Evolutionary conservation across 202 grass and related monocot species (phyloP), one percentile per base, ranked within the genome.

Genomic region (Dendrocalamus latiflorus): DNA sequence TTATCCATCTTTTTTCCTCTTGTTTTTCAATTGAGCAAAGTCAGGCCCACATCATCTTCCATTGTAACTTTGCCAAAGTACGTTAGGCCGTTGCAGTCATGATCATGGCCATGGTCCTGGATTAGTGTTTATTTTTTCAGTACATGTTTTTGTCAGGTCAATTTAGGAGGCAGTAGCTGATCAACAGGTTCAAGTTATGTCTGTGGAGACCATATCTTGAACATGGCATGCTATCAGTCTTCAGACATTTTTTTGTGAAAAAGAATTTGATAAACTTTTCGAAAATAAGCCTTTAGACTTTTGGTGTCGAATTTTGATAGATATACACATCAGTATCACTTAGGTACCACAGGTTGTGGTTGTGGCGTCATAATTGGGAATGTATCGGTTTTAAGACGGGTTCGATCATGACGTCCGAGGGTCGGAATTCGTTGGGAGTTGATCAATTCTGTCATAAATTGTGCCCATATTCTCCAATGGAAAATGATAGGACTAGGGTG

Each of bases 91-190:
- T 60, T 78, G 55, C 54, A 24, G 44, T 79, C 21, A 39, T 70
- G 11, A 72, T 85, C 87, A 76, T 14, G 87, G 53, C 15, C 12
- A 41, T n/a, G 68, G 76, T 83, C 76, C 82, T 81, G 45, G 38
- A 28, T 5, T 64, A 26, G 82, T 17, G 82, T 71, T 72, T 70
- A 76, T n/a, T 77, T 76, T 57, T 56, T 81, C 47, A 42, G 25
- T 22, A 64, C 70, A 71, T 77, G 45, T 85, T 65, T 26, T 45
- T 77, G 87, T 85, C 87, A 75, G 57, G 71, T 89, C 79, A 55
- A 26, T 42, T 74, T 26, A 73, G 18, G 57, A 72, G 42, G 45
- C 69, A 22, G 68, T 18, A 4, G 68, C 28, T 34, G 57, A 9
- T 56, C 57, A 58, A 33, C 53, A 60, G 16, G 66, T 71, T 81